Conservation (phyloP, 2,329 filamentous ascomycete species). For the Pseudogymnoascus sp. region DNA sequence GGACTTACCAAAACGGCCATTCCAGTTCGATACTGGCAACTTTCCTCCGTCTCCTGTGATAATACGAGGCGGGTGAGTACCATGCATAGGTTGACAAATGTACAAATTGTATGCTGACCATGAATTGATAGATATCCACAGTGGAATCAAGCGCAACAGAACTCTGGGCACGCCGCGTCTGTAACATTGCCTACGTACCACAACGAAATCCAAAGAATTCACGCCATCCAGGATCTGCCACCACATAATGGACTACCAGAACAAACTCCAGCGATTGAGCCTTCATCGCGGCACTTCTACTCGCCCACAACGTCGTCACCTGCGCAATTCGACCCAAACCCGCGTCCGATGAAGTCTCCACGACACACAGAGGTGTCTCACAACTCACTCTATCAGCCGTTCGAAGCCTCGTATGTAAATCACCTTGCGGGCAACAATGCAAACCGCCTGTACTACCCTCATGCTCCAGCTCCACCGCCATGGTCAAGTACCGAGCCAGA, state of each 20-base stretch:
- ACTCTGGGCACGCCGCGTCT: conserved; percentile 19
- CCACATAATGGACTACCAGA: background rate
- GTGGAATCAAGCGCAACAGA: conserved; percentile 21
- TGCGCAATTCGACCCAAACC: conserved; percentile 21
- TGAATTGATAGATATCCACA: conserved; percentile 16
- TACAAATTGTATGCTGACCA: background rate
- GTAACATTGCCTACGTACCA: conserved; percentile 10
- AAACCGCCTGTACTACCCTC: conserved; percentile 5
- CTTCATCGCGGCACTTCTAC: conserved; percentile 5
- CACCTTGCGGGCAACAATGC: background rate
- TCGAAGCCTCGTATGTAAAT: background rate
- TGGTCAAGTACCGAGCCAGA: background rate
- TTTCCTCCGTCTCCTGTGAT: conserved; percentile 22
- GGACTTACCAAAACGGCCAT: conserved; percentile 25
- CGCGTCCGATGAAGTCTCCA: conserved; percentile 26
- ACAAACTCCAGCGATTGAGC: background rate
- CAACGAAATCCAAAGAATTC: conserved; percentile 14
- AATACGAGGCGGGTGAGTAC: conserved; percentile 25
- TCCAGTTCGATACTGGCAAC: conserved; percentile 26
- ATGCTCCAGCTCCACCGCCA: background rate
- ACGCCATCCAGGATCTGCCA: background rate
- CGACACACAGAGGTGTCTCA: conserved; percentile 16
- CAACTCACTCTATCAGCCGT: background rate
- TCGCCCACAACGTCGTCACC: background rate
- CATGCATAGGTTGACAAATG: background rate